Evolutionary conservation across 495 filamentous ascomycete species (phyloP).

Genomic region (Haplographium delicatum): DNA sequence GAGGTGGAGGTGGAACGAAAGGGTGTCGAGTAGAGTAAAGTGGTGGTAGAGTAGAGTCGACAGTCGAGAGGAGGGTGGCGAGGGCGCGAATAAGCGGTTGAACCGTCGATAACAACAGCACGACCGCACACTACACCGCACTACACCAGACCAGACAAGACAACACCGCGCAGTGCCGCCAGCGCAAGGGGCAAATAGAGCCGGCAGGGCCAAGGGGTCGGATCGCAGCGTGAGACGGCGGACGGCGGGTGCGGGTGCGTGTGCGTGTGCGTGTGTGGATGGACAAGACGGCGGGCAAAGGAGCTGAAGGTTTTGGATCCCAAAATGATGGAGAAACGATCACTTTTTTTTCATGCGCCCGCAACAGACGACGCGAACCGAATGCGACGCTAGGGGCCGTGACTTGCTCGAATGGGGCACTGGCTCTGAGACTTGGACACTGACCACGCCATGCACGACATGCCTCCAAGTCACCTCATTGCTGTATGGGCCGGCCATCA

Average conservation of each 20-base stretch:
- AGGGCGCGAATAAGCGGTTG: too few species aligned
- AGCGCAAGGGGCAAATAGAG: neutral
- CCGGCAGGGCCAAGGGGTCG: neutral
- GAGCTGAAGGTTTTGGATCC: too few species aligned
- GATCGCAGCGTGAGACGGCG: neutral
- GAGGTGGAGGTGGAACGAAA: neutral
- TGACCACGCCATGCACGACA: conserved; percentile 8
- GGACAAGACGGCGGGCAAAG: neutral
- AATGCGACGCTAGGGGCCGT: conserved; percentile 5
- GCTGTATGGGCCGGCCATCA: neutral
- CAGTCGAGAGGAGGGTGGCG: too few species aligned
- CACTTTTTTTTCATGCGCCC: conserved; percentile 10
- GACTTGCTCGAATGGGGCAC: too few species aligned
- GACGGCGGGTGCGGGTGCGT: neutral
- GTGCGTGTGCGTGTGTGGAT: neutral
- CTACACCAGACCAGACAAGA: too few species aligned
- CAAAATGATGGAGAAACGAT: too few species aligned
- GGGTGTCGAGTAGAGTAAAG: too few species aligned
- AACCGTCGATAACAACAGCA: too few species aligned
- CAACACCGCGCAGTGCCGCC: too few species aligned
- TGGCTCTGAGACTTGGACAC: neutral
- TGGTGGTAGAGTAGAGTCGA: too few species aligned
- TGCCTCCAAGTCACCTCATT: neutral
- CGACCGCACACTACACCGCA: too few species aligned
- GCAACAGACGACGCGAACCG: conserved; percentile 4